These are phyloP conservation scores for Pseudocercospora ulei DNA, from an alignment of 2,329 filamentous ascomycete genomes.

Conservation along the genomic window DNA sequence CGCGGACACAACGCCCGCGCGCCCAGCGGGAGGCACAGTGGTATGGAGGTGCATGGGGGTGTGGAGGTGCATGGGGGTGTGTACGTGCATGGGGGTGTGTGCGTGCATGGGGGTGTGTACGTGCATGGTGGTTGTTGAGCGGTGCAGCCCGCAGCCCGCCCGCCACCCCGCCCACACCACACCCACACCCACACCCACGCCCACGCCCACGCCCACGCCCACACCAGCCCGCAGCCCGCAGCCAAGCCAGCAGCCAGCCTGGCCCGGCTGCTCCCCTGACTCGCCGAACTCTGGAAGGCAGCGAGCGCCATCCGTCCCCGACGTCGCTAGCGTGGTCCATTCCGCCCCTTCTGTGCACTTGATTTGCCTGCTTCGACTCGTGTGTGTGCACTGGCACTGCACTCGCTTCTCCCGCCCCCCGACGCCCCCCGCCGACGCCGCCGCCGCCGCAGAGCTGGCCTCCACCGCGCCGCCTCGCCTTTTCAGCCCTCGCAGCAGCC, in stretches of 20 bases:
- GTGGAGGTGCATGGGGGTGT: no score
- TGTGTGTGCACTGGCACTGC: no score
- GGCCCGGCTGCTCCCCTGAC: conserved; percentile 7
- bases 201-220: conserved; percentile 1
- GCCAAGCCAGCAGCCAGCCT: conserved; percentile 5
- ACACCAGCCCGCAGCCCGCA: conserved; percentile 3
- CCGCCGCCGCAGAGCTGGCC: not conserved
- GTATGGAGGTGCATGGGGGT: no score
- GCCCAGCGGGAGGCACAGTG: no score
- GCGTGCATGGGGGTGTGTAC: conserved; percentile 6
- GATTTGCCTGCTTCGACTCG: conserved; percentile 2
- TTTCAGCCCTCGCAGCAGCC: conserved; percentile 5
- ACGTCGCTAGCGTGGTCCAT: conserved; percentile 8
- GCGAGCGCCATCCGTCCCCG: conserved; percentile 15
- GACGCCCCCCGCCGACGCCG: no score
- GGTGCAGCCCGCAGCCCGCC: no score
- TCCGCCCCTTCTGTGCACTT: conserved; percentile 3
- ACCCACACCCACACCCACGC: conserved; percentile 2
- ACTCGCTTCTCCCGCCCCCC: conserved; percentile 2
- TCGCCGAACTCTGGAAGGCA: conserved; percentile 6
- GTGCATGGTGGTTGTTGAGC: conserved; percentile 6
- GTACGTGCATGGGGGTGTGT: no score
- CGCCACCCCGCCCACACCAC: no score
- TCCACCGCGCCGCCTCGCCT: conserved; percentile 10
- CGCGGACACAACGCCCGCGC: no score